phyloP scores from a whole-genome alignment of 495 filamentous ascomycete species.

The Elasticomyces elasticus region DNA sequence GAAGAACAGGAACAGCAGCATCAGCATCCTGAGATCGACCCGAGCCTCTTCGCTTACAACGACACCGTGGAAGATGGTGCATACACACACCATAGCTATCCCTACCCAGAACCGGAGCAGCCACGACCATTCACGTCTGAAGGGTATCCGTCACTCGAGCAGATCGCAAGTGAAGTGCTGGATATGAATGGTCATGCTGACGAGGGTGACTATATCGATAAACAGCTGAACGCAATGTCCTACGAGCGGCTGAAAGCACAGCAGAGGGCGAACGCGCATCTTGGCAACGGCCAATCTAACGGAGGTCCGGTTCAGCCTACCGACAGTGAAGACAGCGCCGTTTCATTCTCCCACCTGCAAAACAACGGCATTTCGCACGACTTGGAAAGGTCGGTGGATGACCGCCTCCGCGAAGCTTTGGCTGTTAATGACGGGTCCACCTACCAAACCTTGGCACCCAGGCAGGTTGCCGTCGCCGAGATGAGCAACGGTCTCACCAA shows the following conservation, averaged over 20 bases:
- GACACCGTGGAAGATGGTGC: background rate
- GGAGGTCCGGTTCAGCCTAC: conserved; percentile 2
- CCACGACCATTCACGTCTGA: conserved; percentile 1
- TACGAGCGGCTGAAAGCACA: background rate
- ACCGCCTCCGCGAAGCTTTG: background rate
- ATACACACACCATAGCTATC: conserved; percentile 2
- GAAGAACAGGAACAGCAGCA: too few relatives aligned
- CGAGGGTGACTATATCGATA: conserved; percentile 6
- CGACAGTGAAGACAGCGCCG: conserved; percentile 14
- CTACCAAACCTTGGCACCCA: background rate
- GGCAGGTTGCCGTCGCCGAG: background rate
- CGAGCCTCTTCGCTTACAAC: conserved; percentile 16
- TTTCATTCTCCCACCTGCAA: background rate
- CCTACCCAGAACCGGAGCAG: conserved; percentile 9
- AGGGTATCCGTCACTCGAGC: conserved; percentile 20
- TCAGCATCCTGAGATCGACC: conserved; percentile 15
- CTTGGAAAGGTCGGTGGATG: conserved; percentile 1
- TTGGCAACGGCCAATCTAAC: background rate
- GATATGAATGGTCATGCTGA: conserved; percentile 18
- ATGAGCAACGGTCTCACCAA: background rate
- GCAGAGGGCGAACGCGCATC: background rate
- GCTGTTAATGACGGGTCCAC: background rate
- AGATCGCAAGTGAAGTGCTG: conserved; percentile 23
- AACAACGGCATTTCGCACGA: background rate
- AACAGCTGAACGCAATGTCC: conserved; percentile 6